Evolutionary conservation across 2,329 filamentous ascomycete genomes (phyloP), one percentile per base, ranked within the genome.

Genomic region (Pestalotiopsis sp.): DNA sequence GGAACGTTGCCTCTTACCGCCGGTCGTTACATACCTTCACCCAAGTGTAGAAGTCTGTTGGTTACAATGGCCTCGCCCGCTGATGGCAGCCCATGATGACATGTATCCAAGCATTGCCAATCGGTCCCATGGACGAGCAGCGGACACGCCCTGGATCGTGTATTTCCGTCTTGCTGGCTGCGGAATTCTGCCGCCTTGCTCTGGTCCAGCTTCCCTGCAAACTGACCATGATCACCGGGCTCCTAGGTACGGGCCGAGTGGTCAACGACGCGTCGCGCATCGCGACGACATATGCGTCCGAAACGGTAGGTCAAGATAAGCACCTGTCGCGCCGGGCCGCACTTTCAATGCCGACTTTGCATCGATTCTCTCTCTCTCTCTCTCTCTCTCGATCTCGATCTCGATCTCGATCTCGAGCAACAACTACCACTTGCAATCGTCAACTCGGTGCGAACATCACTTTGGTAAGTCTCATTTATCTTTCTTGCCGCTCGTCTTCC

Each of bases 1-100:
- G 88, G 88, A 89, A 82, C 86, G 83, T 74, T 86, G 87, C 86
- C 87, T 90, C 89, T 91, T 91, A 92, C 90, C 89, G 90, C 87
- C 89, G 89, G 89, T 89, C 85, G 89, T 90, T 84, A 91, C 89
- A 91, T 89, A 64, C 59, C 66, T 61, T 49, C 38, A 63, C 57
- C 23, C 20, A 31, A 31, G 20, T n/a, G 20, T 58, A 36, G 31
- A 36, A 9, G 7, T 36, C 31, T 36, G 31, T 36, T 36, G 31
- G 7, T 36, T 7, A 7, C 31, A 36, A 36, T 9, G 31, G 31
- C 31, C 6, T 36, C 31, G 31, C 31, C 9, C 20, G 12, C 25
- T 27, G 5, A 17, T 45, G 41, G 41, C 41, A 4, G 13, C 41
- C 31, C 31, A 36, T 36, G 7, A 36, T 36, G 31, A 11, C 31